Conservation (phyloP, 2,329 filamentous ascomycete species). For the Exophiala xenobiotica region DNA sequence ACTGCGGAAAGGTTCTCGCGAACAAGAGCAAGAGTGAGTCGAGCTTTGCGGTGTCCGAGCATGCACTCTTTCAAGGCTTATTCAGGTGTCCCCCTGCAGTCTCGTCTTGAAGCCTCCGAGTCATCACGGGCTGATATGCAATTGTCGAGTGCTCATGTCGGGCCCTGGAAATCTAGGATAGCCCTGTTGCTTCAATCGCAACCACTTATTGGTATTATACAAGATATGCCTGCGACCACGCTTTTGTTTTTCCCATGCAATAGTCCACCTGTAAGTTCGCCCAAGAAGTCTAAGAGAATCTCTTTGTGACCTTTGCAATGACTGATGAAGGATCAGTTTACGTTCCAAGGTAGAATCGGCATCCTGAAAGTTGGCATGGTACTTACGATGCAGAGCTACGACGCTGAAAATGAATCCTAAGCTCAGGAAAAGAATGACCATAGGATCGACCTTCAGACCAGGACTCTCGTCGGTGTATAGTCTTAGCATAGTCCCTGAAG, state of each 20-base stretch:
- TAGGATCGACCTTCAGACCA: constrained; percentile 94
- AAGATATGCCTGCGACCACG: constrained; percentile 8
- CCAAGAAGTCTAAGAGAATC: constrained; percentile 59
- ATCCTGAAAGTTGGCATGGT: no score
- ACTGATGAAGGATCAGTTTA: constrained; percentile 64
- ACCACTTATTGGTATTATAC: constrained; percentile 15
- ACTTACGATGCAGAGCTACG: constrained; percentile 92
- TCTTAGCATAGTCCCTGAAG: constrained; percentile 97
- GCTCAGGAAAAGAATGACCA: constrained; percentile 92
- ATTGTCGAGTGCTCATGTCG: neutral
- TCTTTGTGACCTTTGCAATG: constrained; percentile 91
- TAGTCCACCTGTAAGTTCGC: neutral
- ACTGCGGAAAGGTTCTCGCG: no score
- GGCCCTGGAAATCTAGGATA: neutral
- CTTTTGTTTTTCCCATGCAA: constrained; percentile 16
- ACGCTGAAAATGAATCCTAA: constrained; percentile 99
- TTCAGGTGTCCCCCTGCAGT: no score
- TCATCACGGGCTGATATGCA: no score
- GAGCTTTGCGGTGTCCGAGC: no score
- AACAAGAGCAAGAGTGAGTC: no score
- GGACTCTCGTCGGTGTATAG: constrained; percentile 99
- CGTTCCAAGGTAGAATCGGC: no score
- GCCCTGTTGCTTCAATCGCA: neutral
- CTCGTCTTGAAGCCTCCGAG: no score
- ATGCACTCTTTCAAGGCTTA: no score